phyloP scores from a whole-genome alignment of 306 rosid species.

The Biancaea sappan region DNA sequence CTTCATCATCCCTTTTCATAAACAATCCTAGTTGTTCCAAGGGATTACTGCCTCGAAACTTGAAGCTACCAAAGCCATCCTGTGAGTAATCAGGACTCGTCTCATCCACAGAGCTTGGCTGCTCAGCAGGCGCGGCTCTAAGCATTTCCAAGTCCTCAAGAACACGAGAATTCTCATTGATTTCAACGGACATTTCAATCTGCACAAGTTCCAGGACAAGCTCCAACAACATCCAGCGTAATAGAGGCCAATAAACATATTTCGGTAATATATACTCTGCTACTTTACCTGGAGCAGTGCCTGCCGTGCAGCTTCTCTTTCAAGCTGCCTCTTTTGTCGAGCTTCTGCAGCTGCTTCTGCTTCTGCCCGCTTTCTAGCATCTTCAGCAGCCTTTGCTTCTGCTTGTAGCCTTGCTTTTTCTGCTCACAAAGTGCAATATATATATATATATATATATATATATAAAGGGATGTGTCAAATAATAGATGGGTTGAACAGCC shows the following conservation, averaged over 20 bases:
- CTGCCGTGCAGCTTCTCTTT: slow-evolving; percentile 87
- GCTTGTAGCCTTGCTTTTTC: slow-evolving; percentile 84
- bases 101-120: slow-evolving; percentile 64
- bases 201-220: slow-evolving; percentile 44
- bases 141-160: slow-evolving; percentile 82
- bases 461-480: slow-evolving; percentile 18
- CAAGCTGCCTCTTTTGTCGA: slow-evolving; percentile 71
- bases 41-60: slow-evolving; percentile 67
- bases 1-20: slow-evolving; percentile 81
- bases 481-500: background rate
- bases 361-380: slow-evolving; percentile 64
- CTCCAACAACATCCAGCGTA: slow-evolving; percentile 35
- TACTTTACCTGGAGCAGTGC: slow-evolving; percentile 69
- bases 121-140: slow-evolving; percentile 59
- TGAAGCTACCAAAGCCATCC: slow-evolving; percentile 75
- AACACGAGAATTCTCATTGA: slow-evolving; percentile 72
- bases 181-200: slow-evolving; percentile 80
- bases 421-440: slow-evolving; percentile 37
- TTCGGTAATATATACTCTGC: slow-evolving; percentile 7
- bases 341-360: slow-evolving; percentile 83
- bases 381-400: slow-evolving; percentile 89
- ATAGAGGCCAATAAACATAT: background rate
- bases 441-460: no score
- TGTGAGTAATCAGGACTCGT: slow-evolving; percentile 72
- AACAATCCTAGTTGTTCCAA: slow-evolving; percentile 80